Evolutionary conservation across 2,329 filamentous ascomycete genomes (phyloP).

Genomic region (Talaromyces sp.): DNA sequence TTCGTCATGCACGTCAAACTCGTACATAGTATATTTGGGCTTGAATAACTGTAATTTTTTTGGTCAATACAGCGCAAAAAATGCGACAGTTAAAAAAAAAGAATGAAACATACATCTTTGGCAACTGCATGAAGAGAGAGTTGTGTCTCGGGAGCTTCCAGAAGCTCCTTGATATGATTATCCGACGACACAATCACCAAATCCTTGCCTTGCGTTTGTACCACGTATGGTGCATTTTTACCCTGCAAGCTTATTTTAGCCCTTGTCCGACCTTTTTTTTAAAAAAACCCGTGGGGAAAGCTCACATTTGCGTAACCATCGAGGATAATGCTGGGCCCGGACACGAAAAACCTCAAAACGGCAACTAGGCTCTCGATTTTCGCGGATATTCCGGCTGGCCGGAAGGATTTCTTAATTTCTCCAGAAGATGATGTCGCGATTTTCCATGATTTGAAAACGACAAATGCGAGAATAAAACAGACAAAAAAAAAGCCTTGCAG

Average conservation of each 20-base stretch:
- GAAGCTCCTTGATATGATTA: conserved; percentile 1
- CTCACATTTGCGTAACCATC: neutral
- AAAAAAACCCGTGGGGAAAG: neutral
- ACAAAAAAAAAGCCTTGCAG: neutral
- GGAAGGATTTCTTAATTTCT: neutral
- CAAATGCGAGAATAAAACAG: neutral
- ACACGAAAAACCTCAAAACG: neutral
- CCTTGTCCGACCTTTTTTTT: neutral
- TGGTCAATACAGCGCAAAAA: neutral
- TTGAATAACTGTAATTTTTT: neutral
- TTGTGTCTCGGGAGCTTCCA: neutral
- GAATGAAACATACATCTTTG: neutral
- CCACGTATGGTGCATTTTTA: neutral
- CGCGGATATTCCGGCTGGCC: neutral
- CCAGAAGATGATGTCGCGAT: neutral
- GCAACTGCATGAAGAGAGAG: conserved; percentile 3
- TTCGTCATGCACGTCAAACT: neutral
- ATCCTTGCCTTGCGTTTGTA: neutral
- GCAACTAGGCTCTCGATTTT: neutral
- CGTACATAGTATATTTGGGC: conserved; percentile 8
- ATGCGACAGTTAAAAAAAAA: neutral
- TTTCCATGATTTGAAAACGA: neutral
- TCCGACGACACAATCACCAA: conserved; percentile 2
- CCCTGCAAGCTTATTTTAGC: neutral
- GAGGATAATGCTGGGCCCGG: neutral